A percentile compares a stretch with the other conserved stretches of the same genome.
phyloP scores from a whole-genome alignment of 169 alveolate genomes.

The Cryptosporidium ubiquitum region DNA sequence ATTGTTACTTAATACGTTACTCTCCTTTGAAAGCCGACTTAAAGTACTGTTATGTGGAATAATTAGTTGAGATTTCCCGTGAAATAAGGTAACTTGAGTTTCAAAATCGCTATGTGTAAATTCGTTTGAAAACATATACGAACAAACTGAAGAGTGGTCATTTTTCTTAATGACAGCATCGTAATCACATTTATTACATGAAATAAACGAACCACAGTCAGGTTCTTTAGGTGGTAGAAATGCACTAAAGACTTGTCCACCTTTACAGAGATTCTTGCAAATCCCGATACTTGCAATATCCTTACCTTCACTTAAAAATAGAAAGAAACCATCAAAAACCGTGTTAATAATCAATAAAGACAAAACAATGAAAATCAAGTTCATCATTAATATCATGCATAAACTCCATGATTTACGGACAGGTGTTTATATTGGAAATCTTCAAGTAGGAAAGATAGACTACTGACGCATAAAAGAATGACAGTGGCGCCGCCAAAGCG shows the following conservation, averaged over 20 bases:
- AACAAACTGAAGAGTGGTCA: constrained; percentile 63
- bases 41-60: constrained; percentile 50
- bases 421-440: not conserved
- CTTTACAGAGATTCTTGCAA: constrained; percentile 25
- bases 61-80: constrained; percentile 51
- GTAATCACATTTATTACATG: constrained; percentile 53
- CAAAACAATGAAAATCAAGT: not conserved
- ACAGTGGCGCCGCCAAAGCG: constrained; percentile 15
- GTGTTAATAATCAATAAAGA: not conserved
- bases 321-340: not conserved
- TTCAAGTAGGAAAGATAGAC: not conserved
- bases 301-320: not conserved
- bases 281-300: constrained; percentile 30
- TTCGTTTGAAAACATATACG: constrained; percentile 27
- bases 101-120: constrained; percentile 1
- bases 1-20: constrained; percentile 9
- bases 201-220: constrained; percentile 52
- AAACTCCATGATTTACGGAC: constrained; percentile 3
- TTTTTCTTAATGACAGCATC: not conserved
- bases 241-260: constrained; percentile 37
- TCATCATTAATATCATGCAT: not conserved
- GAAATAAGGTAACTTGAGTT: constrained; percentile 22
- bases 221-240: constrained; percentile 44
- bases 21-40: constrained; percentile 23
- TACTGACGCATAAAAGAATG: constrained; percentile 15